Base-by-base conservation (phyloP, 2,329 filamentous ascomycete species). In the Aulographum hederae region DNA sequence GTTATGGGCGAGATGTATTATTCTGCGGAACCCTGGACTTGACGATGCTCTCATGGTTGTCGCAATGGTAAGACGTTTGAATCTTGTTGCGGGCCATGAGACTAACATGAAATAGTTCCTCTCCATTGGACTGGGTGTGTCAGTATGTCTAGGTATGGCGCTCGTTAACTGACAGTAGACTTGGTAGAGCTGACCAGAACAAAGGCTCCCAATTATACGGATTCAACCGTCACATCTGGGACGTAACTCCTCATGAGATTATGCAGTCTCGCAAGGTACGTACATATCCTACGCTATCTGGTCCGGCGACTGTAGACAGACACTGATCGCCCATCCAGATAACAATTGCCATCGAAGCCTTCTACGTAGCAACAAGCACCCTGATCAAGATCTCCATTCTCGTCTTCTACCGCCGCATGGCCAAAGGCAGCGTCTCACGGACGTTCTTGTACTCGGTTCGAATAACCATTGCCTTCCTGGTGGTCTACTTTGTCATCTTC, bases 1-100 rank as follows among this genome's bases (percentile, higher is more conserved):
- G 14, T 45, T 65, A 28, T 66, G 57, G 44, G 60, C 60, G 12
- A 52, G 63, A 12, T 18, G 61, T 2, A 40, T 43, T 10, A 50
- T 65, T 17, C 57, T 56, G 8, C 57, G 50, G 38, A 63, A 56
- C 14, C 47, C 55, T 18, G 63, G 61, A 11, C 15, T 58, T 4
- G 62, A 66, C 36, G 62, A 66, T 40, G 36, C 53, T 13, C 41
- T 65, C 8, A 58, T 65, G 30, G 40, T 58, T 21, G 27, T 57
- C 21, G 54, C 57, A 6, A 49, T 63, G 40, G 37, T 61, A 40
- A 15, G 42, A 39, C 21, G 11, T 16, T 16, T 4, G 12, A n/a
- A 28, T 34, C 16, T 20, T 18, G 19, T 34, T 17, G 27, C 20
- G 13, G 15, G 11, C 18, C 13, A 11, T 25, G 11, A 6, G 13